Percentiles rank a stretch among this genome's conserved stretches.
Evolutionary conservation across 2,329 filamentous ascomycete species (phyloP).

Genomic region (Neonectria faginata): DNA sequence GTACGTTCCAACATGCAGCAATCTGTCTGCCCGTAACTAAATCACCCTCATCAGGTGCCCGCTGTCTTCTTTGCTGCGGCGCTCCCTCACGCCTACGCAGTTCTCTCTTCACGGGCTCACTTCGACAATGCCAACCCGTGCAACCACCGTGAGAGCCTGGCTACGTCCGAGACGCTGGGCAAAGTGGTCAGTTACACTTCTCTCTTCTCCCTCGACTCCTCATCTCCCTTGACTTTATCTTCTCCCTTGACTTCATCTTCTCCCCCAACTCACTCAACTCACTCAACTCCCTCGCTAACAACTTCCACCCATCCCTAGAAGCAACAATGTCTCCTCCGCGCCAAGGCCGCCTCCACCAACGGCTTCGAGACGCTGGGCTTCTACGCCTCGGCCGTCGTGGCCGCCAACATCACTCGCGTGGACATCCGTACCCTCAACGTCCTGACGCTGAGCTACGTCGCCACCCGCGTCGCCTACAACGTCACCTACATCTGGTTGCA

Average conservation of each 20-base stretch:
- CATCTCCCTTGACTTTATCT: too few species aligned
- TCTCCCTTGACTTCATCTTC: too few species aligned
- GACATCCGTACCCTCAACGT: conserved; percentile 53
- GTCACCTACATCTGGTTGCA: conserved; percentile 58
- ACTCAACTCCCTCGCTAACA: not conserved
- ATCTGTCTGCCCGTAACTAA: not conserved
- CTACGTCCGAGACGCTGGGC: conserved; percentile 49
- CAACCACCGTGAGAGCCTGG: conserved; percentile 46
- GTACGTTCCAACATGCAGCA: conserved; percentile 31
- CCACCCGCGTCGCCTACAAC: conserved; percentile 55
- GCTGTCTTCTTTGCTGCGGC: conserved; percentile 52
- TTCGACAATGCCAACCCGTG: conserved; percentile 57
- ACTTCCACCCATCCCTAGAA: conserved; percentile 47
- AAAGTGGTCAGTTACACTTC: conserved; percentile 40
- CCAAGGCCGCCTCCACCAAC: conserved; percentile 62
- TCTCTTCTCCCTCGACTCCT: not conserved
- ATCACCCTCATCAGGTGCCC: conserved; percentile 51
- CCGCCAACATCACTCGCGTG: conserved; percentile 59
- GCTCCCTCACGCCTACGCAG: conserved; percentile 52
- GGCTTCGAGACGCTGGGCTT: conserved; percentile 59
- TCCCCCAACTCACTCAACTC: too few species aligned
- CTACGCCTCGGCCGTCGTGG: conserved; percentile 57
- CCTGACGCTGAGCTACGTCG: conserved; percentile 55
- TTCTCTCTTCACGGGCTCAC: conserved; percentile 45
- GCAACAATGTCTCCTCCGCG: conserved; percentile 66